These are phyloP conservation scores for Gentiana macrophylla DNA, from an alignment of 257 asterid species.

Conservation along the genomic window DNA sequence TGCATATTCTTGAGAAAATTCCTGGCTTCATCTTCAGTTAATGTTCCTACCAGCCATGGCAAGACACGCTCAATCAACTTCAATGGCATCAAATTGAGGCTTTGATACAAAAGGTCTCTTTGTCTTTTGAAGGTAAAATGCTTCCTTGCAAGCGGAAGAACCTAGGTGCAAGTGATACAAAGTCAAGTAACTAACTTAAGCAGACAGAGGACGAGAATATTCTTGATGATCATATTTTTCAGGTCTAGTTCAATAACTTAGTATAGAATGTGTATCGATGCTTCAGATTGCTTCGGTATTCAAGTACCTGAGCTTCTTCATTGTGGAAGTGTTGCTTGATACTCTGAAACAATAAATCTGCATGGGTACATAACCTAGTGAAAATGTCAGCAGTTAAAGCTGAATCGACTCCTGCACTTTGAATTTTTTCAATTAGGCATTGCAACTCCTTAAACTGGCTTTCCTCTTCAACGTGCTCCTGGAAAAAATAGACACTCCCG, in stretches of 20 bases:
- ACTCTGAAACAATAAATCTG: constrained; percentile 35
- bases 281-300: neutral
- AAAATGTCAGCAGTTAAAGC: constrained; percentile 33
- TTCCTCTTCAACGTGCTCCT: constrained; percentile 40
- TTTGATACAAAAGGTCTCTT: constrained; percentile 33
- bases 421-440: constrained; percentile 32
- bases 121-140: constrained; percentile 31
- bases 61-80: constrained; percentile 38
- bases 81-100: constrained; percentile 38
- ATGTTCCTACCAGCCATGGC: constrained; percentile 34
- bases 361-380: constrained; percentile 31
- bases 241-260: too few species aligned
- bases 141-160: constrained; percentile 38
- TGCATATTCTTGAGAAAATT: constrained; percentile 30
- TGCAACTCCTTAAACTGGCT: constrained; percentile 33
- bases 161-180: constrained; percentile 14
- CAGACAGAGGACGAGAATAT: too few species aligned
- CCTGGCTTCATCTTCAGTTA: constrained; percentile 32
- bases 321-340: constrained; percentile 28
- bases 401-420: constrained; percentile 31
- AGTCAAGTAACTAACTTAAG: too few species aligned
- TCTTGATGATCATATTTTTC: too few species aligned
- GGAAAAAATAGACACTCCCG: constrained; percentile 32
- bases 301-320: constrained; percentile 36
- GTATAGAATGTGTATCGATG: too few species aligned